Base-by-base conservation (phyloP, 164 flowering plant genomes). In the Kalanchoe fedtschenkoi region DNA sequence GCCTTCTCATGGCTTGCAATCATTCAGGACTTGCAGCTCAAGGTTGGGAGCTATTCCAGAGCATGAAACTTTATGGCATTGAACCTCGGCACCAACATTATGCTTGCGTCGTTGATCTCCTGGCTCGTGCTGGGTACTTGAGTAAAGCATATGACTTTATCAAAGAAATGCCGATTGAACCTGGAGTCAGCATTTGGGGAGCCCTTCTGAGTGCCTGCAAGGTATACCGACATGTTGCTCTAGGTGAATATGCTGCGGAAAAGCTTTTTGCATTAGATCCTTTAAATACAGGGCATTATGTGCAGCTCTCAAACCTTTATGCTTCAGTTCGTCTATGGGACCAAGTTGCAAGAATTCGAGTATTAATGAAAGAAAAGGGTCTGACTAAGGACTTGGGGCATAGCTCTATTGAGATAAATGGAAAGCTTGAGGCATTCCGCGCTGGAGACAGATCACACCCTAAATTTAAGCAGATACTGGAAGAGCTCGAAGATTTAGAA, bases 261-360 rank as follows among this genome's bases (percentile, higher is more conserved):
- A 71, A 46, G 7, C 79, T 84, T 41, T 81, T 83, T 62, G 32
- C 68, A 15, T 58, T 84, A 44, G 86, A 81, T 60, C 84, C 86
- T 0, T 64, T 65, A 54, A 77, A 77, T 34, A 76, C 73, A 32
- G 86, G 84, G 29, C 81, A 77, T 64, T 84, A 78, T 70, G 86
- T 84, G 56, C 84, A 78, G 62, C 78, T 84, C 8, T 84, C 86
- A 1, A 84, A 84, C 71, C 79, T 81, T 15, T 81, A 84, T 66
- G 86, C 86, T 68, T 71, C 82, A n/a, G 69, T 67, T 9, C 69
- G 76, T 3, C 19, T 75, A 65, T 80, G 89, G 89, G 70, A 69
- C 59, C 67, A 58, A 37, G 86, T 80, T 30, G 70, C 64, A 51
- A 69, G 69, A 42, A 66, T 84, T 14, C 70, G 84, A 21, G 61